A percentile compares a stretch with the other conserved stretches of the same genome.
These are phyloP conservation scores for Auxenochlorella pyrenoidosa DNA, from an alignment of 139 green algal species.

Conservation along the genomic window DNA sequence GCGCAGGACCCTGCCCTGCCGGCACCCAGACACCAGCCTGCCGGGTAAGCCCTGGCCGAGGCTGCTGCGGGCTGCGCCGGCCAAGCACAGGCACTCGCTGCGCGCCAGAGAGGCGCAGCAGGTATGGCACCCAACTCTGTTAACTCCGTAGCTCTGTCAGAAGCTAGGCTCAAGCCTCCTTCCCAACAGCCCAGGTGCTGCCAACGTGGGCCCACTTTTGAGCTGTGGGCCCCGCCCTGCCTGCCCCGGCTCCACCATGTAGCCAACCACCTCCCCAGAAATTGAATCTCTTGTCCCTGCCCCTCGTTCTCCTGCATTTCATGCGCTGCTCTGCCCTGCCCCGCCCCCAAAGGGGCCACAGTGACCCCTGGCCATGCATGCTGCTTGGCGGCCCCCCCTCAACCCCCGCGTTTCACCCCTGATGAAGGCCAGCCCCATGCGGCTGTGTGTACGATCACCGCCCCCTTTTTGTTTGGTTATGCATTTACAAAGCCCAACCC, in stretches of 20 bases:
- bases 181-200: not conserved
- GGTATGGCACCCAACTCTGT: too few relatives aligned
- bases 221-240: not conserved
- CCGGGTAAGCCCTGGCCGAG: too few relatives aligned
- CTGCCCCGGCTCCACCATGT: not conserved
- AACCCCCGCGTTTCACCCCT: not conserved
- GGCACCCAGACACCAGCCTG: too few relatives aligned
- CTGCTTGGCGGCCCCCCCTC: not conserved
- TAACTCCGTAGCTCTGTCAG: not conserved
- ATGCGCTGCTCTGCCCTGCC: not conserved
- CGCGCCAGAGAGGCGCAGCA: too few relatives aligned
- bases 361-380: not conserved
- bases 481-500: too few relatives aligned
- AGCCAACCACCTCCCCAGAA: not conserved
- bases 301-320: not conserved
- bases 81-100: not conserved
- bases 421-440: not conserved
- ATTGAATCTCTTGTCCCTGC: not conserved
- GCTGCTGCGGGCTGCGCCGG: too few relatives aligned
- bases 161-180: not conserved
- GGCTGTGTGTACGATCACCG: not conserved
- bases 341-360: not conserved
- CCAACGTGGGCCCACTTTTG: not conserved
- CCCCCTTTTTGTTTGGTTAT: too few relatives aligned
- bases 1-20: too few relatives aligned